Conservation (phyloP, 1,284 basidiomycete species). For the Ganoderma sinense region DNA sequence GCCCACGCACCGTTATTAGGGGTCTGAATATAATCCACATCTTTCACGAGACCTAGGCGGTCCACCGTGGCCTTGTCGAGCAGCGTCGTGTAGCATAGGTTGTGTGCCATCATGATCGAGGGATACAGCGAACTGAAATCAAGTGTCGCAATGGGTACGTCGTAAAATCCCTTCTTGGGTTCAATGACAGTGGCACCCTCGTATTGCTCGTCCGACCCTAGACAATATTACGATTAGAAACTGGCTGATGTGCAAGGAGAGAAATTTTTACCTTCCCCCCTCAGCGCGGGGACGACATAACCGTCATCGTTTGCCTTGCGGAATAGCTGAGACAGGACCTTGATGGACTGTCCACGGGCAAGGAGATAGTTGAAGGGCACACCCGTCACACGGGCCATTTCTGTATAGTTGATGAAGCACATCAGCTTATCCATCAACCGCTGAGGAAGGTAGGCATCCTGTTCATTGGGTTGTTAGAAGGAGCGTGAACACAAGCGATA, state of each 20-base stretch:
- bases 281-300: slow-evolving; percentile 86
- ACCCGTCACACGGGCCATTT: slow-evolving; percentile 96
- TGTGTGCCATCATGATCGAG: slow-evolving; percentile 99
- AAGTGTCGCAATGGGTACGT: slow-evolving; percentile 92
- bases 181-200: slow-evolving; percentile 98
- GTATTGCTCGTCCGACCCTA: slow-evolving; percentile 92
- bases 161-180: slow-evolving; percentile 92
- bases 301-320: slow-evolving; percentile 89
- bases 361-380: slow-evolving; percentile 97
- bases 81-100: slow-evolving; percentile 94
- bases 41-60: slow-evolving; percentile 78
- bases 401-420: slow-evolving; percentile 97
- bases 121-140: slow-evolving; percentile 98
- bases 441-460: slow-evolving; percentile 98
- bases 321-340: slow-evolving; percentile 93
- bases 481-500: neutral
- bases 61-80: slow-evolving; percentile 83
- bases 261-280: slow-evolving; percentile 72
- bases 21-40: slow-evolving; percentile 89
- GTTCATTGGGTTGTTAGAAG: neutral
- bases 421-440: slow-evolving; percentile 94
- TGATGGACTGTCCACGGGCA: slow-evolving; percentile 94
- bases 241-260: neutral
- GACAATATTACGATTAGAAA: neutral
- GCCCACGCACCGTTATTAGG: slow-evolving; percentile 85